Evolutionary conservation across 148 eudicot genomes (phyloP), one percentile per base, ranked within the genome.

Genomic region (Rhododendron henanense): DNA sequence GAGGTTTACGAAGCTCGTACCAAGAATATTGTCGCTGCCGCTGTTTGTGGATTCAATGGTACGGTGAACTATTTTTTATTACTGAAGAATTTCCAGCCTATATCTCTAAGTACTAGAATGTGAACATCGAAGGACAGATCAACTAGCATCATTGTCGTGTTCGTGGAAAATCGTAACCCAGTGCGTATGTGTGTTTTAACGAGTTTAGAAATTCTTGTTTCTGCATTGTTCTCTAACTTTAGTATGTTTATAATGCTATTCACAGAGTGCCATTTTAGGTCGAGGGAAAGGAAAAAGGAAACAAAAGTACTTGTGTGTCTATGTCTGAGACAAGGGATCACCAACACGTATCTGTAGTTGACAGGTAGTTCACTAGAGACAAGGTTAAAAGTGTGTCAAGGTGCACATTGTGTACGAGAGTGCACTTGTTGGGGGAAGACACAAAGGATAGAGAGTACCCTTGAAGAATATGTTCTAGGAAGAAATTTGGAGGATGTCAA

Each of bases 1-100:
- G 94, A 95, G 63, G 96, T 97, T 0, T 97, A 97, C 44, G 91
- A 90, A 81, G 91, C 95, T 85, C 92, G 95, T 21, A 95, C 98
- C 1, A 90, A 90, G 86, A 94, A 94, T 39, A 94, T 97, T 67
- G 99, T 97, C 14, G 89, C 90, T 2, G 98, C 99, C 6, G 98
- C 98, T 15, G 96, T 96, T 86, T 88, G 90, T 31, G 99, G 99
- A 39, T 97, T 97, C 63, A 97, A 97, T 78, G 99, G 99, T 96
- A 84, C 4, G 65, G 18, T 82, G 35, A 47, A 35, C 65, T 78
- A 31, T n/a, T 25, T 86, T 50, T 39, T 23, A 73, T 18, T 45
- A 65, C 10, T 37, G 28, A 10, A 55, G 35, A 76, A 15, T 25
- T 61, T 61, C 44, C 85, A 75, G 48, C 76, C 75, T 31, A 71